Evolutionary conservation across 2,329 filamentous ascomycete species (phyloP), one percentile per base, ranked within the genome.

Genomic region (Parastagonospora nodorum): DNA sequence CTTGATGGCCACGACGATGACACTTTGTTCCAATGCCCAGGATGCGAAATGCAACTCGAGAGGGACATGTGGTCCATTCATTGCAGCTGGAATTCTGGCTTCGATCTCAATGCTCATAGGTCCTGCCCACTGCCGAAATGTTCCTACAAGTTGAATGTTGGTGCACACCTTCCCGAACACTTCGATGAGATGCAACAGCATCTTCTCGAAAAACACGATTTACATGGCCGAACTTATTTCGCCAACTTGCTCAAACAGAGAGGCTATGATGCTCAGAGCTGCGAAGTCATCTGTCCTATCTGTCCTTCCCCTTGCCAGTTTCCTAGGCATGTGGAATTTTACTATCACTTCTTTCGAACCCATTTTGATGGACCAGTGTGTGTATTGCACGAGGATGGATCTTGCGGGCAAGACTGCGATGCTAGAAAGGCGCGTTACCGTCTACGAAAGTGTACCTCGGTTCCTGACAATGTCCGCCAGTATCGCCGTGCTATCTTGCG

Each of bases 1-100:
- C 37, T 57, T 10, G 35, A 36, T 1, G 60, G 57, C 7, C 57
- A 61, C 41, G 51, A 59, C 8, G 19, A 40, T 1, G 53, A 59
- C 2, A 40, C 44, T 1, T 12, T 48, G 2, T 55, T 58, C 37
- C 2, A 19, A 2, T 63, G 60, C 19, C 9, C 19, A 7, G 2
- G 8, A 3, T 60, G 57, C 35, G 1, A 5, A 0, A 19, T 2
- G 1, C 2, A 8, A 4, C 14, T 55, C 2, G 37, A 43, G 2
- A 33, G 46, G 33, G 52, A 55, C 30, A 4, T 51, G 0, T 33
- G 51, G 12, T 29, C 39, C 1, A 11, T 53, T 1, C 57, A 62
- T 24, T 28, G 15, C 28, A 29, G 5, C 29, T 39, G 29, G 6
- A 16, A 31, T 6, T 15, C 5, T 5, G 10, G 1, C 6, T 27